Conservation (phyloP, 208 protist species). For the Blechomonas ayalai region DNA sequence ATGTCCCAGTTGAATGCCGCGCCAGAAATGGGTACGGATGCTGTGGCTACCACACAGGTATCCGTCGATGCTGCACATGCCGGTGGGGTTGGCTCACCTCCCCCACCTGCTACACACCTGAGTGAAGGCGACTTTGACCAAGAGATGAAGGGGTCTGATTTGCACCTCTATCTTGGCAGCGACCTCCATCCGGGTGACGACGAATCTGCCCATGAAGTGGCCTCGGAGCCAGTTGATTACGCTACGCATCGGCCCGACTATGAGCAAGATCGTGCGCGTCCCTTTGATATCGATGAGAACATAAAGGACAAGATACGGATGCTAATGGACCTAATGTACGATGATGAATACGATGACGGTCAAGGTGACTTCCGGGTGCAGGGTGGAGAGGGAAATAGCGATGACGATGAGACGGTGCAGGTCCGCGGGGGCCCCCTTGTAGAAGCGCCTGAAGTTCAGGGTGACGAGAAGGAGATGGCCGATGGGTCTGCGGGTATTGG, state of each 20-base stretch:
- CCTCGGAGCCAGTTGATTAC: conserved; percentile 7
- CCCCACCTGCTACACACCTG: neutral
- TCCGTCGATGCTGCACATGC: conserved; percentile 10
- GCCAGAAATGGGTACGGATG: neutral
- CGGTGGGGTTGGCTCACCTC: conserved; percentile 6
- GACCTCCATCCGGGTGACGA: conserved; percentile 29
- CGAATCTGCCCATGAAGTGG: too few species aligned
- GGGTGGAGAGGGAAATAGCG: conserved; percentile 4
- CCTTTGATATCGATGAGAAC: conserved; percentile 67
- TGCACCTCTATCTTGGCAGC: conserved; percentile 30
- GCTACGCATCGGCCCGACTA: conserved; percentile 15
- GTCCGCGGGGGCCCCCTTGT: neutral
- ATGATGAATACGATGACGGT: conserved; percentile 83
- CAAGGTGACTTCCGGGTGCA: conserved; percentile 26
- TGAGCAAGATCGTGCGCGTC: conserved; percentile 16
- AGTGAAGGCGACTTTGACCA: conserved; percentile 28
- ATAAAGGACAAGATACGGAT: conserved; percentile 79
- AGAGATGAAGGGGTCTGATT: conserved; percentile 11
- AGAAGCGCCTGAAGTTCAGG: conserved; percentile 6
- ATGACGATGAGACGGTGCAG: conserved; percentile 13
- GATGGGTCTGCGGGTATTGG: too few species aligned
- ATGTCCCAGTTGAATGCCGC: conserved; percentile 28
- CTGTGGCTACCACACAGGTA: neutral
- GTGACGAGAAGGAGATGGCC: conserved; percentile 4
- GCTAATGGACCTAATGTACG: conserved; percentile 84